These are phyloP conservation scores for Parmelia sp. DNA, from an alignment of 495 filamentous ascomycete genomes.

Conservation along the genomic window DNA sequence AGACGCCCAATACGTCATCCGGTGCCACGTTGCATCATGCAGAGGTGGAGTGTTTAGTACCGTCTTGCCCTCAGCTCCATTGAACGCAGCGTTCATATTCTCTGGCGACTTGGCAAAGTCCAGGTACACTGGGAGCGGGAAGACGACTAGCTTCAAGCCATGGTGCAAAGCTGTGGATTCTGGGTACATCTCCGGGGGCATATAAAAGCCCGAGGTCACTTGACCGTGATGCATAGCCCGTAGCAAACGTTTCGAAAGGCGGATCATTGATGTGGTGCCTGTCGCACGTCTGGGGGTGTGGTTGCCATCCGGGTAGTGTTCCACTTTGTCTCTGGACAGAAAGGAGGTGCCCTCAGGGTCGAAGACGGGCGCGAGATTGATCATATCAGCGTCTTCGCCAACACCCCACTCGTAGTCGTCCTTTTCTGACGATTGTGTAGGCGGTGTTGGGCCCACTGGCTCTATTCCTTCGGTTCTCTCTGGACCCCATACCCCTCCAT, in stretches of 20 bases:
- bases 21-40: constrained; percentile 14
- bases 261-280: constrained; percentile 56
- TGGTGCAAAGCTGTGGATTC: constrained; percentile 60
- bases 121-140: constrained; percentile 64
- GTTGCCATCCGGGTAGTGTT: constrained; percentile 51
- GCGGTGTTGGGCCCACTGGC: constrained; percentile 55
- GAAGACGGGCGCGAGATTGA: constrained; percentile 65
- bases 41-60: constrained; percentile 16
- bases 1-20: constrained; percentile 17
- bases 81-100: constrained; percentile 55
- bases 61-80: constrained; percentile 46
- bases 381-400: constrained; percentile 69
- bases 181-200: constrained; percentile 66
- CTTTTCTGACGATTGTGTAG: constrained; percentile 44
- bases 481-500: constrained; percentile 56
- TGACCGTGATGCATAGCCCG: constrained; percentile 60
- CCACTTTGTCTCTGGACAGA: constrained; percentile 55
- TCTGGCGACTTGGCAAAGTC: constrained; percentile 52
- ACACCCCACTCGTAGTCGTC: constrained; percentile 69
- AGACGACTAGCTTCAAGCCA: constrained; percentile 64
- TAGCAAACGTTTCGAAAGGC: constrained; percentile 56
- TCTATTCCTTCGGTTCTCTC: constrained; percentile 45
- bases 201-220: constrained; percentile 51
- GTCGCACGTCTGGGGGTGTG: constrained; percentile 58
- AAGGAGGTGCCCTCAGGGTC: constrained; percentile 58